A percentile compares a stretch with the other conserved stretches of the same genome.
phyloP scores from a whole-genome alignment of 441 rosid genomes.

The Pelargonium myrrhifolium region DNA sequence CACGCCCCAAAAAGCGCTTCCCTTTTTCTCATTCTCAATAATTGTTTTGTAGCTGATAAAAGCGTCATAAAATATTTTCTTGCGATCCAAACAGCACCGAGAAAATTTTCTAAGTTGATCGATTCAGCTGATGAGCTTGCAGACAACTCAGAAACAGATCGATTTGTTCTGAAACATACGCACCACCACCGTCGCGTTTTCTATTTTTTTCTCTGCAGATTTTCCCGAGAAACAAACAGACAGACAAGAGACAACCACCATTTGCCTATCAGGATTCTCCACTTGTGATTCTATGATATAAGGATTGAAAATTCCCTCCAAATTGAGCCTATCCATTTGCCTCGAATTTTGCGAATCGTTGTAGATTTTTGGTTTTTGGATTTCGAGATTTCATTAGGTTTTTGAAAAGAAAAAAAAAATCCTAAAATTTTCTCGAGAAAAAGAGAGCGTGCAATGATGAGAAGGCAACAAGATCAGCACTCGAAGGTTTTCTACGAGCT shows the following conservation, averaged over 20 bases:
- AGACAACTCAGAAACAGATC: background rate
- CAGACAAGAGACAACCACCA: background rate
- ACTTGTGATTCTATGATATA: slow-evolving; percentile 21
- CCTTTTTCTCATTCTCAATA: background rate
- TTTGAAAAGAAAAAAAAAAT: background rate
- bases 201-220: background rate
- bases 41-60: background rate
- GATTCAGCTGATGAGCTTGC: background rate
- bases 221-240: slow-evolving; percentile 32
- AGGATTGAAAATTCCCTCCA: slow-evolving; percentile 21
- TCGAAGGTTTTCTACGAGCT: slow-evolving; percentile 57
- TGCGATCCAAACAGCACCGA: background rate
- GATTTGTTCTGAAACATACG: too few relatives aligned
- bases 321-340: slow-evolving; percentile 38
- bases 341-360: slow-evolving; percentile 35
- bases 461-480: slow-evolving; percentile 48
- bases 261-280: slow-evolving; percentile 13
- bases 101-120: background rate
- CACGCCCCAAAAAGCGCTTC: slow-evolving; percentile 10
- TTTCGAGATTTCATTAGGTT: background rate
- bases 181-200: slow-evolving; percentile 15
- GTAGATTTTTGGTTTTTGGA: background rate
- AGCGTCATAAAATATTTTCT: background rate
- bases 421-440: background rate
- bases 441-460: slow-evolving; percentile 32